Percentiles rank a stretch among this genome's conserved stretches.
Evolutionary conservation across 169 alveolate genomes (phyloP).

Genomic region (Toxoplasma gondii): DNA sequence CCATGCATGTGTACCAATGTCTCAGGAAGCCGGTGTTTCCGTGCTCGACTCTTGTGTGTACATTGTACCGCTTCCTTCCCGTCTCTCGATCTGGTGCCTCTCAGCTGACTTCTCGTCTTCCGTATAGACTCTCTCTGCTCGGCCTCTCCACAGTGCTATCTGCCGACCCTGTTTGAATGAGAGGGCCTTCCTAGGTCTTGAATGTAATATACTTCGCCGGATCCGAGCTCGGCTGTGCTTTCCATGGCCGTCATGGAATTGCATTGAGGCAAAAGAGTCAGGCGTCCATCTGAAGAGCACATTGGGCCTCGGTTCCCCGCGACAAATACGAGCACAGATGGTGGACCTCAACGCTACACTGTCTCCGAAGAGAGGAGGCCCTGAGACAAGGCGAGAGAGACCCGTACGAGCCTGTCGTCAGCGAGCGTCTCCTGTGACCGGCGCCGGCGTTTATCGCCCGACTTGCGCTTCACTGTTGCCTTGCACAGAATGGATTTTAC

Average conservation of each 20-base stretch:
- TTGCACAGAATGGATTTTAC: constrained; percentile 11
- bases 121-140: background rate
- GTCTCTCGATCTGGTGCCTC: background rate
- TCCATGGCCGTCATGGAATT: background rate
- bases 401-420: background rate
- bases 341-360: background rate
- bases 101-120: background rate
- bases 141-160: too few relatives aligned
- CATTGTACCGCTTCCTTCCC: background rate
- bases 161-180: too few relatives aligned
- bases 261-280: too few relatives aligned
- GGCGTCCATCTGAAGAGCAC: too few relatives aligned
- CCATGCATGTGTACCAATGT: background rate
- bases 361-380: background rate
- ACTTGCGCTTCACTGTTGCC: background rate
- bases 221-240: background rate
- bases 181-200: too few relatives aligned
- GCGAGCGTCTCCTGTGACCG: background rate
- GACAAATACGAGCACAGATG: background rate
- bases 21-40: too few relatives aligned
- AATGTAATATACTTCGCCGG: too few relatives aligned
- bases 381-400: background rate
- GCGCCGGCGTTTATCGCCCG: constrained; percentile 2
- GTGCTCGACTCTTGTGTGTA: background rate
- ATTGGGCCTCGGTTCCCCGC: too few relatives aligned